Evolutionary conservation across 2,329 filamentous ascomycete genomes (phyloP), one percentile per base, ranked within the genome.

Genomic region (Alternaria sp.): DNA sequence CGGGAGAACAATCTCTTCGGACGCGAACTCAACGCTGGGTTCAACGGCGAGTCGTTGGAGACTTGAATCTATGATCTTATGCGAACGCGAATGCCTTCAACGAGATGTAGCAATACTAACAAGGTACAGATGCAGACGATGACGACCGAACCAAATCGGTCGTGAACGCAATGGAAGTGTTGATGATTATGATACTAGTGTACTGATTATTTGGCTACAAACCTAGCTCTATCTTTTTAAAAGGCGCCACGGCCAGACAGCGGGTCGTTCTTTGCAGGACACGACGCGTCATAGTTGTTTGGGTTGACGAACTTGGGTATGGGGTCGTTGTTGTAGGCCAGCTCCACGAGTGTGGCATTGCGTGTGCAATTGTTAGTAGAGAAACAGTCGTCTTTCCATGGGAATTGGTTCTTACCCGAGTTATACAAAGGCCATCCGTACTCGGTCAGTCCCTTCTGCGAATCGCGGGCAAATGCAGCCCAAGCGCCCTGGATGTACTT

Each of bases 401-500:
- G 31, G 8, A 5, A 4, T 24, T 8, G 24, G 3, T 10, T 46
- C 58, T 60, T 61, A 72, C 68, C 56, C 23, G 51, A 31, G 10
- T 52, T 56, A 36, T 68, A 72, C 23, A 42, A 9, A 26, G 69
- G 68, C 77, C 77, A 79, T 2, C 77, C 74, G 52, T 72, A 65
- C 17, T 69, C 67, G 2, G 66, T 66, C 28, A 79, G 41, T 0
- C 71, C 72, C 4, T 61, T 51, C 49, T 54, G 63, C 2, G 78
- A 70, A 60, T 79, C 72, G 5, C 56, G 63, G 2, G 71, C 72
- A 56, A 79, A 80, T 4, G 72, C 72, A 17, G 72, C 63, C 61
- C 76, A 73, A 0, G 72, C 69, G 29, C 73, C 72, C 55, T 74
- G 68, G 3, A 57, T 11, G 23, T 57, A 53, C 33, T 45, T 37